phyloP scores from a whole-genome alignment of 768 basidiomycete species.

The Rhizopogon sp. region DNA sequence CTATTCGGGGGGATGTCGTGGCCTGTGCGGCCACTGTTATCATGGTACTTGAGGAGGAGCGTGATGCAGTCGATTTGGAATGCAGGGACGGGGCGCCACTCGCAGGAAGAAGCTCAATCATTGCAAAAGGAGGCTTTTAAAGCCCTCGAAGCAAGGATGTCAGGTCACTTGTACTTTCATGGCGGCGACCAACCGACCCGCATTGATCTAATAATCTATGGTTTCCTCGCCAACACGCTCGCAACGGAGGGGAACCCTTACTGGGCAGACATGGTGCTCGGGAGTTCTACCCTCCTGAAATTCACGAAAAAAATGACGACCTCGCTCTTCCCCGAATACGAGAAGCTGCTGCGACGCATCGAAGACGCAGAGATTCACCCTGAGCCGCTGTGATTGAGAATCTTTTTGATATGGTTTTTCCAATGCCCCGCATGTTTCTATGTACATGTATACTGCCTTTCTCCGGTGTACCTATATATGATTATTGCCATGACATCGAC shows the following conservation, averaged over 20 bases:
- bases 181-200: conserved; percentile 20
- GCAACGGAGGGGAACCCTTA: conserved; percentile 20
- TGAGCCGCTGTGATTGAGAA: no score
- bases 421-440: no score
- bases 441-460: no score
- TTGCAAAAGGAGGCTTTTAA: conserved; percentile 25
- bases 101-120: conserved; percentile 25
- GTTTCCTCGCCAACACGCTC: conserved; percentile 26
- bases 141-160: conserved; percentile 24
- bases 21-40: conserved; percentile 17
- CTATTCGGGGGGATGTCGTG: conserved; percentile 10
- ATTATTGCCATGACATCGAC: no score
- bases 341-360: conserved; percentile 9
- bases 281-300: conserved; percentile 11
- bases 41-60: conserved; percentile 19
- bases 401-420: no score
- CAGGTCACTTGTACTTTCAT: conserved; percentile 20
- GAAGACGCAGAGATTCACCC: not conserved
- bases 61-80: conserved; percentile 11
- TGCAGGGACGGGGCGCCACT: conserved; percentile 26
- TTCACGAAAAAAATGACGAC: conserved; percentile 21
- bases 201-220: conserved; percentile 25
- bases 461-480: no score
- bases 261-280: conserved; percentile 17
- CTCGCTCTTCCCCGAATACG: conserved; percentile 24